These are phyloP conservation scores for Seiridium unicorne DNA, from an alignment of 2,329 filamentous ascomycete genomes.

Conservation along the genomic window DNA sequence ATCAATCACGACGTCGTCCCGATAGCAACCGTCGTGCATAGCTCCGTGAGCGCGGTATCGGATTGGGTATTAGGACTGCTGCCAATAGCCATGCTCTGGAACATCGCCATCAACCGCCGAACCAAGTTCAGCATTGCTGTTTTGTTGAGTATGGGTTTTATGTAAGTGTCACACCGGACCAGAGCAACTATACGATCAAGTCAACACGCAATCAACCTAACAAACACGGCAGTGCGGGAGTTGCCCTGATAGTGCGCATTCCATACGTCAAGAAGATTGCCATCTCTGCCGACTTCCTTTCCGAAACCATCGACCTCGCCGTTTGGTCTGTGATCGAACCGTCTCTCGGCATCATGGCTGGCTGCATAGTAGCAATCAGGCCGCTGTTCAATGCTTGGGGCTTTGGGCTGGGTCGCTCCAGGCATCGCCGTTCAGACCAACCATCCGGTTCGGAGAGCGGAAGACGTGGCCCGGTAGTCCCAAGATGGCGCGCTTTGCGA, in stretches of 20 bases:
- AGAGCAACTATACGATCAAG: neutral
- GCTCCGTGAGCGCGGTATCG: slow-evolving; percentile 39
- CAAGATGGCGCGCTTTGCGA: neutral
- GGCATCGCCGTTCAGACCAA: neutral
- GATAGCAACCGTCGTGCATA: slow-evolving; percentile 42
- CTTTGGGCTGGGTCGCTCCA: slow-evolving; percentile 11
- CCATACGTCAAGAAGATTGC: slow-evolving; percentile 26
- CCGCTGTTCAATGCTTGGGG: slow-evolving; percentile 28
- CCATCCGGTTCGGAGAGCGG: neutral
- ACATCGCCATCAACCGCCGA: slow-evolving; percentile 44
- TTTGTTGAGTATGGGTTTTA: slow-evolving; percentile 47
- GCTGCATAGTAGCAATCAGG: slow-evolving; percentile 26
- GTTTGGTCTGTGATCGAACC: slow-evolving; percentile 31
- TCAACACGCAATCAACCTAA: neutral
- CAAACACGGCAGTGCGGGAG: slow-evolving; percentile 29
- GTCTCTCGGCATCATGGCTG: slow-evolving; percentile 31
- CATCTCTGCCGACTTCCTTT: slow-evolving; percentile 26
- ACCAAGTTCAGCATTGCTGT: slow-evolving; percentile 44
- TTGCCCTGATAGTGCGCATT: slow-evolving; percentile 37
- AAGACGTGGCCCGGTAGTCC: neutral
- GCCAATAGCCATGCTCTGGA: slow-evolving; percentile 50
- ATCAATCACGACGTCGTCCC: slow-evolving; percentile 37
- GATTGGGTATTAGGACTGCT: slow-evolving; percentile 50
- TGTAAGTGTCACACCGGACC: slow-evolving; percentile 32
- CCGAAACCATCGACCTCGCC: slow-evolving; percentile 27